Evolutionary conservation across 148 eudicot species (phyloP).

Genomic region (Vaccinium vitisidaea): DNA sequence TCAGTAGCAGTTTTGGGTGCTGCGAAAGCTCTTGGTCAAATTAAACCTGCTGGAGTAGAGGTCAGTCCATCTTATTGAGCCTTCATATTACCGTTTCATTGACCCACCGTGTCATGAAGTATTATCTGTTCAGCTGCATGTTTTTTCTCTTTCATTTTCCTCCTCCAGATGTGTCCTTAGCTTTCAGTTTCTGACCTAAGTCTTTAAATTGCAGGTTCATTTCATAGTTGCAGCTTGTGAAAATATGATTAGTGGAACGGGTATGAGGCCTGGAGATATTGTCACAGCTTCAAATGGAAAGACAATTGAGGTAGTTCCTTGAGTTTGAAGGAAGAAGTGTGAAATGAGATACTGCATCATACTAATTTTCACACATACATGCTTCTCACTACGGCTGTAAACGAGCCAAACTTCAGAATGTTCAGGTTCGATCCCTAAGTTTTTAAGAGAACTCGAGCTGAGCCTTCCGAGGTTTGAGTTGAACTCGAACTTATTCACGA

Average conservation of each 20-base stretch:
- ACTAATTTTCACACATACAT: not conserved
- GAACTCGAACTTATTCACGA: no score
- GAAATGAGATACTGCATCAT: not conserved
- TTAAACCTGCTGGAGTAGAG: slow-evolving; percentile 97
- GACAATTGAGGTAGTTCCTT: slow-evolving; percentile 81
- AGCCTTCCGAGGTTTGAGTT: no score
- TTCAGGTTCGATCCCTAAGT: no score
- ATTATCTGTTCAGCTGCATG: slow-evolving; percentile 15
- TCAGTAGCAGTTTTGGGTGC: slow-evolving; percentile 98
- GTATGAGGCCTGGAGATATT: slow-evolving; percentile 98
- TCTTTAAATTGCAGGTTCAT: slow-evolving; percentile 68
- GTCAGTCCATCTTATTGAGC: slow-evolving; percentile 33
- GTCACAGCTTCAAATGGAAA: slow-evolving; percentile 98
- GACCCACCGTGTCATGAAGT: not conserved
- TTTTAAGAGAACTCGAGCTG: no score
- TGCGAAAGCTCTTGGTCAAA: slow-evolving; percentile 97
- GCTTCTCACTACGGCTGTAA: not conserved
- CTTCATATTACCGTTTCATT: not conserved
- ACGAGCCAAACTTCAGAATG: no score
- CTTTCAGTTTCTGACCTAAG: not conserved
- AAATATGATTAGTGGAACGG: slow-evolving; percentile 98
- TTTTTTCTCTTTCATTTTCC: not conserved
- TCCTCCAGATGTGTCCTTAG: not conserved
- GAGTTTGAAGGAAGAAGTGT: not conserved
- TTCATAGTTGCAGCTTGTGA: slow-evolving; percentile 99